Base-by-base conservation (phyloP, 164 flowering plant species). In the Sedum album region DNA sequence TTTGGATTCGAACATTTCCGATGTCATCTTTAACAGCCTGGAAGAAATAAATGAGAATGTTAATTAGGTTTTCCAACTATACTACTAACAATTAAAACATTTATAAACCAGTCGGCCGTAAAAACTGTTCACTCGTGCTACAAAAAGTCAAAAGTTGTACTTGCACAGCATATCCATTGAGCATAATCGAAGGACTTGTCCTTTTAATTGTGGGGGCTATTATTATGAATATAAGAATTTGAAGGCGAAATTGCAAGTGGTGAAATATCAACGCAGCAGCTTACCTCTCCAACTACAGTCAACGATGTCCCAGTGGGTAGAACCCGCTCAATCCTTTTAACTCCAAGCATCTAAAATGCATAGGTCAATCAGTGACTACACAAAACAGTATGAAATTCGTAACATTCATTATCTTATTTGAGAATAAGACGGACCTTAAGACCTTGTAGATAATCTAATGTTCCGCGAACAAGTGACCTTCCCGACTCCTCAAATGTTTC, bases 221-320 rank as follows among this genome's bases (percentile, higher is more conserved):
- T 49, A 49, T 20, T 5, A n/a, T n/a, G n/a, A n/a, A n/a, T n/a
- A n/a, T n/a, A n/a, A n/a, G n/a, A n/a, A n/a, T n/a, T n/a, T n/a
- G n/a, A n/a, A n/a, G n/a, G n/a, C n/a, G n/a, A n/a, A n/a, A n/a
- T n/a, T n/a, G n/a, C n/a, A n/a, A n/a, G 31, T 18, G 26, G 18
- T 55, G 28, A 55, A 55, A n/a, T 55, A 55, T 55, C 61, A 1
- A 18, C 15, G 14, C 1, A 55, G 61, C 31, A 25, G 61, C 73
- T 62, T 89, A 94, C 98, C 98, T 94, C 95, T n/a, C 98, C 98
- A 78, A 94, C 97, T 49, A 89, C 90, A 28, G 95, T 94, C 82
- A 94, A 84, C 49, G 96, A 79, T 55, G 96, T 82, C 38, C 99
- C 97, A 70, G 85, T 81, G 8, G 99, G 96, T 78, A 95, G 97